Evolutionary conservation across 805 yeast genomes (phyloP).

Genomic region (Candida insectalens): DNA sequence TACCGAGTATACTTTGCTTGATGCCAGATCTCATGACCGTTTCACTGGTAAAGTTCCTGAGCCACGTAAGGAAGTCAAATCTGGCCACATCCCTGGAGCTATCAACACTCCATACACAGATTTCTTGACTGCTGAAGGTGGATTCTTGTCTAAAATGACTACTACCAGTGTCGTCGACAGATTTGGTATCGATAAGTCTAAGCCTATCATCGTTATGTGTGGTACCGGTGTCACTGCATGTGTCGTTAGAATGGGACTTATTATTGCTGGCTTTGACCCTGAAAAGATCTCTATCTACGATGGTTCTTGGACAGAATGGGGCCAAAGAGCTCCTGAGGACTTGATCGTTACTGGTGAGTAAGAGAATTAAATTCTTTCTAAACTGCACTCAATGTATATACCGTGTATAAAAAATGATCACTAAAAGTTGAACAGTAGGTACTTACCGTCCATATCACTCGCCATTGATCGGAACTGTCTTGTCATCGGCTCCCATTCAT

Average conservation of each 20-base stretch:
- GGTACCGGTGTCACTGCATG: slow-evolving; percentile 97
- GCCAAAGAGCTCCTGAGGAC: slow-evolving; percentile 55
- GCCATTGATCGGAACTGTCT: slow-evolving; percentile 8
- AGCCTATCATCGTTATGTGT: slow-evolving; percentile 80
- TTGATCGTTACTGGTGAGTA: slow-evolving; percentile 34
- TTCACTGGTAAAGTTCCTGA: slow-evolving; percentile 78
- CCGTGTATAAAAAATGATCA: background rate
- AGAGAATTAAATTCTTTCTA: background rate
- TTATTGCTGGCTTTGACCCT: slow-evolving; percentile 36
- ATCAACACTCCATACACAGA: slow-evolving; percentile 65
- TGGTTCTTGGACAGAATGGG: slow-evolving; percentile 90
- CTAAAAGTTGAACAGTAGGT: slow-evolving; percentile 8
- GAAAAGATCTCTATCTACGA: slow-evolving; percentile 57
- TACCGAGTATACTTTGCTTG: slow-evolving; percentile 47
- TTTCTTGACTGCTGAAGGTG: slow-evolving; percentile 40
- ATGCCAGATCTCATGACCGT: slow-evolving; percentile 72
- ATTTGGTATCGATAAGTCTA: slow-evolving; percentile 29
- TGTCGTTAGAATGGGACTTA: slow-evolving; percentile 68
- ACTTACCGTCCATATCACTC: slow-evolving; percentile 4
- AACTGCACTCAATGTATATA: background rate
- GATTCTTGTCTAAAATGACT: slow-evolving; percentile 37
- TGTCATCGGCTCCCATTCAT: slow-evolving; percentile 13
- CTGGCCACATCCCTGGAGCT: slow-evolving; percentile 86
- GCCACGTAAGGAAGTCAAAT: slow-evolving; percentile 78
- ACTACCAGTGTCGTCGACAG: slow-evolving; percentile 37